A percentile compares a stretch with the other conserved stretches of the same genome.
phyloP scores from a whole-genome alignment of 2,329 filamentous ascomycete genomes.

The Pestalotiopsis sp. region DNA sequence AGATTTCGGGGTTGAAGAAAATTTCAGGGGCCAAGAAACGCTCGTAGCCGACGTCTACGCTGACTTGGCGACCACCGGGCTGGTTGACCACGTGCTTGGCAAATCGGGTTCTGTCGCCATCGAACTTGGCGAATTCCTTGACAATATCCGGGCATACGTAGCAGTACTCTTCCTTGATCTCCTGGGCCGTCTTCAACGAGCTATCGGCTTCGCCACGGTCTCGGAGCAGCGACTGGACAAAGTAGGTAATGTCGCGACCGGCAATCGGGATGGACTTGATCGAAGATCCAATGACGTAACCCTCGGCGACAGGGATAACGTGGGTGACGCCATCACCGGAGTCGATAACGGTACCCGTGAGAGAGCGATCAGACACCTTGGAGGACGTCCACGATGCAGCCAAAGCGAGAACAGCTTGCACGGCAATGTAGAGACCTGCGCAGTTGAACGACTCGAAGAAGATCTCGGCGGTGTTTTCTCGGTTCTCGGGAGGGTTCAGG shows the following conservation, averaged over 20 bases:
- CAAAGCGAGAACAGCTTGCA: conserved; percentile 94
- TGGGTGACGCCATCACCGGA: conserved; percentile 98
- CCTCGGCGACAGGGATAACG: conserved; percentile 97
- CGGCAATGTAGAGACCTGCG: conserved; percentile 96
- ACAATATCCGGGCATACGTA: conserved; percentile 99
- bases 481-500: conserved; percentile 96
- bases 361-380: conserved; percentile 92
- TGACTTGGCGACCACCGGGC: conserved; percentile 81
- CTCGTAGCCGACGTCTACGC: conserved; percentile 95
- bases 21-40: conserved; percentile 98
- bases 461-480: conserved; percentile 98
- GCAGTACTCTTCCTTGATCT: conserved; percentile 98
- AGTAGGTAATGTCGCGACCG: conserved; percentile 97
- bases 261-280: conserved; percentile 99
- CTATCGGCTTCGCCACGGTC: conserved; percentile 97
- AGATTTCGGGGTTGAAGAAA: conserved; percentile 99
- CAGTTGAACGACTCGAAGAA: conserved; percentile 99
- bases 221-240: conserved; percentile 93
- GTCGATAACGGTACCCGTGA: conserved; percentile 97
- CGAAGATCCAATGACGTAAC: conserved; percentile 97
- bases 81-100: conserved; percentile 86
- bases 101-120: conserved; percentile 89
- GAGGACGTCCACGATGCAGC: conserved; percentile 98
- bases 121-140: conserved; percentile 95
- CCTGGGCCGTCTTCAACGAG: conserved; percentile 94